Conservation (phyloP, 495 filamentous ascomycete species). For the Talaromyces ruber region DNA sequence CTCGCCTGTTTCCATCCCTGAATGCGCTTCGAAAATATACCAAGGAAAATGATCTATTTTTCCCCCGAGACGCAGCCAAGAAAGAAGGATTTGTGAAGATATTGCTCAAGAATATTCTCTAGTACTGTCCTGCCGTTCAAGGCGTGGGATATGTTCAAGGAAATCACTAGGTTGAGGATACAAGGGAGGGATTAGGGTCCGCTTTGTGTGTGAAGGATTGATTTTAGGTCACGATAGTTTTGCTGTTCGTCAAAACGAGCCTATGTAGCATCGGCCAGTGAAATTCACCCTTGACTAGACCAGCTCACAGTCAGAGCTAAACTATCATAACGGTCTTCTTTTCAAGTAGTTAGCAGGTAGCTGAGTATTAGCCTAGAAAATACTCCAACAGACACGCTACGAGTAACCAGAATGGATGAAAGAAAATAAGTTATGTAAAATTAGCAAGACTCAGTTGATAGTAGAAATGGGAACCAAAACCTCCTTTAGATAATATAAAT, state of each 20-base stretch:
- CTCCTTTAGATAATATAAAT: too few relatives aligned
- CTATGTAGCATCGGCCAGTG: neutral
- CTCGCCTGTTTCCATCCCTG: conserved; percentile 22
- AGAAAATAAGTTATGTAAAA: too few relatives aligned
- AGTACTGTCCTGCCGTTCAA: neutral
- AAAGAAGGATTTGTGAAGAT: conserved; percentile 28
- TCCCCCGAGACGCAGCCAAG: conserved; percentile 27
- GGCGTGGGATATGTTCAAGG: neutral
- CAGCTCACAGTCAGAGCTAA: too few relatives aligned
- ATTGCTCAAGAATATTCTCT: conserved; percentile 22
- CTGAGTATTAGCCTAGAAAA: too few relatives aligned
- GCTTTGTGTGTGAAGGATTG: neutral
- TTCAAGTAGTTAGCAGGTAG: too few relatives aligned
- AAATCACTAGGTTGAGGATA: neutral
- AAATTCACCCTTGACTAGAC: neutral
- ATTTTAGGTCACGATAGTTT: too few relatives aligned
- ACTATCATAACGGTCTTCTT: too few relatives aligned
- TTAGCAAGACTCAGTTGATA: too few relatives aligned
- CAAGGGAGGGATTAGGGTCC: neutral
- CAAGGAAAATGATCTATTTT: conserved; percentile 15
- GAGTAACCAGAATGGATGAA: too few relatives aligned
- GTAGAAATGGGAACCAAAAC: too few relatives aligned
- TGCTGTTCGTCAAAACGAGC: too few relatives aligned
- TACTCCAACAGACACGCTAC: too few relatives aligned
- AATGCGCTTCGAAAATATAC: conserved; percentile 31